Percentiles rank a stretch among this genome's conserved stretches.
Conservation (phyloP, 768 basidiomycete species). For the Goffeauzyma gilvescens region DNA sequence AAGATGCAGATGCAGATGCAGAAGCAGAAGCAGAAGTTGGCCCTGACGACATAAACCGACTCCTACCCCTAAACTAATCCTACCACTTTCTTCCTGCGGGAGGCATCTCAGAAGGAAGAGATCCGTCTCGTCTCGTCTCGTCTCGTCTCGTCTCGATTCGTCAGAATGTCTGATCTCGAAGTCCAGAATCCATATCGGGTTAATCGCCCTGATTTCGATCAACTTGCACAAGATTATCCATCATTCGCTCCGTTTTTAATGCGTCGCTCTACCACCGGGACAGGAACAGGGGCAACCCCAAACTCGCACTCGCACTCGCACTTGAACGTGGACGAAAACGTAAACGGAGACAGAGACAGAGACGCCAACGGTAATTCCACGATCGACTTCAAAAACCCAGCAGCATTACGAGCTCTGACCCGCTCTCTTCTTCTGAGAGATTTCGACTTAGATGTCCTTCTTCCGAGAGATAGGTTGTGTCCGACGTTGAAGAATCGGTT, state of each 20-base stretch:
- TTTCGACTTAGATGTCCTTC: conserved; percentile 44
- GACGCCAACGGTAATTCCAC: conserved; percentile 25
- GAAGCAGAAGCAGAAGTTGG: too few relatives aligned
- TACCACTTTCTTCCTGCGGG: too few relatives aligned
- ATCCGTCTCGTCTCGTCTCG: too few relatives aligned
- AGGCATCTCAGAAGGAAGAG: too few relatives aligned
- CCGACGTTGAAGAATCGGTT: conserved; percentile 78
- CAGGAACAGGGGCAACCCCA: neutral
- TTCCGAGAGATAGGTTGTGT: conserved; percentile 60
- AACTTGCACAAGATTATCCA: conserved; percentile 43
- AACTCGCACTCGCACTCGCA: neutral
- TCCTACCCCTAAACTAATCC: too few relatives aligned
- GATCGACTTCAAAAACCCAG: conserved; percentile 60
- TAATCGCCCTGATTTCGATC: conserved; percentile 41
- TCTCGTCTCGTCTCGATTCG: too few relatives aligned
- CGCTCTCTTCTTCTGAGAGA: conserved; percentile 57
- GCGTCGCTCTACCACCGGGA: neutral
- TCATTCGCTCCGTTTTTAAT: conserved; percentile 42
- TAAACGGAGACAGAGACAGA: neutral
- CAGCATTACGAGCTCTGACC: conserved; percentile 57
- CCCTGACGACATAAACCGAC: too few relatives aligned
- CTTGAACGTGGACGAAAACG: conserved; percentile 5
- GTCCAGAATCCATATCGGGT: conserved; percentile 38
- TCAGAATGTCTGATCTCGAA: too few relatives aligned
- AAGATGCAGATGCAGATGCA: too few relatives aligned